phyloP scores from a whole-genome alignment of 192 early-diverging fungal genomes.

The Fimicolochytrium jonesii region DNA sequence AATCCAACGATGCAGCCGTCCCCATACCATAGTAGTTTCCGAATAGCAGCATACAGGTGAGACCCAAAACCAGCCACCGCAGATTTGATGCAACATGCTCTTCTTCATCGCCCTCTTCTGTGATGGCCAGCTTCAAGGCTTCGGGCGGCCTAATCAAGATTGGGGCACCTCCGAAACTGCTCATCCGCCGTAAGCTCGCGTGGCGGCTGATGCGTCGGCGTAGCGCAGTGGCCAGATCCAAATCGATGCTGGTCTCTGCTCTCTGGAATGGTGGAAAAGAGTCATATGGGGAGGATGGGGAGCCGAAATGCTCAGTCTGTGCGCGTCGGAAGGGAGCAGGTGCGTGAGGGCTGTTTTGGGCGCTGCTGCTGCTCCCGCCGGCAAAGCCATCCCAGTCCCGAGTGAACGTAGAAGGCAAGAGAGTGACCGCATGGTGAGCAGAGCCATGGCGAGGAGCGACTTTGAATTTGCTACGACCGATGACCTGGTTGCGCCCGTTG shows the following conservation, averaged over 20 bases:
- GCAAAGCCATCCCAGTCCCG: slow-evolving; percentile 14
- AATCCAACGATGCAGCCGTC: neutral
- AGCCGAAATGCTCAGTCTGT: slow-evolving; percentile 4
- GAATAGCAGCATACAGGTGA: slow-evolving; percentile 44
- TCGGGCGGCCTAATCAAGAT: slow-evolving; percentile 19
- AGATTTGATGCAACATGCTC: slow-evolving; percentile 6
- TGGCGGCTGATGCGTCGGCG: neutral
- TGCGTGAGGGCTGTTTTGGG: neutral
- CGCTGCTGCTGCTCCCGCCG: slow-evolving; percentile 3
- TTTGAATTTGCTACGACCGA: too few species aligned
- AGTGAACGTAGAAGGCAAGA: neutral
- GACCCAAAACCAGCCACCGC: slow-evolving; percentile 38
- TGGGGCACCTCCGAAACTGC: slow-evolving; percentile 40
- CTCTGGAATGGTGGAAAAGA: neutral
- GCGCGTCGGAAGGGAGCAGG: slow-evolving; percentile 19
- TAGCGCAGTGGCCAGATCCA: neutral
- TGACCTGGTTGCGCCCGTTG: too few species aligned
- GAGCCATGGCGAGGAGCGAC: too few species aligned
- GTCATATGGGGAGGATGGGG: neutral
- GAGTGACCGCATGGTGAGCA: slow-evolving; percentile 6
- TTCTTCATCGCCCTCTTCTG: neutral
- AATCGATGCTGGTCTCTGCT: neutral
- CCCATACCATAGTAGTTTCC: slow-evolving; percentile 40
- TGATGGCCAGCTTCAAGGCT: neutral
- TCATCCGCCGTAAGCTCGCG: slow-evolving; percentile 28